Evolutionary conservation across 2,329 filamentous ascomycete species (phyloP), one percentile per base, ranked within the genome.

Genomic region (Akanthomyces muscarius): DNA sequence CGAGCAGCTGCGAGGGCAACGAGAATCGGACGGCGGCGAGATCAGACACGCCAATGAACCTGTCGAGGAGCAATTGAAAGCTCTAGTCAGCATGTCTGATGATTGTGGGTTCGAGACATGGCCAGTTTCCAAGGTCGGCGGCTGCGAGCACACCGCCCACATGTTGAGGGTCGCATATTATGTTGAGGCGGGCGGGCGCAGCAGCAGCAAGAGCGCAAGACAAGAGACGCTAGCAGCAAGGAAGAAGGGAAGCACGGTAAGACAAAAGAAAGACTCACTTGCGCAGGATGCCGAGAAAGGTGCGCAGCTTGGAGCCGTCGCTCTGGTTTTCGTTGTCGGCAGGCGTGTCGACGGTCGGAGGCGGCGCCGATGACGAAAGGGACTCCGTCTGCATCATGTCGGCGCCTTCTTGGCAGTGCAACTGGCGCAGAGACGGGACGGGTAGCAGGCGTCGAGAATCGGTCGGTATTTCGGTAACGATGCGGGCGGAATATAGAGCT

Each of bases 11-110:
- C 57, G 95, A 92, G 25, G 95, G 95, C 57, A 99, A 84, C 18
- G 94, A 98, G 80, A 99, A 99, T 69, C 95, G 90, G 66, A 98
- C 94, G 63, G 92, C 87, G 63, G 95, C 95, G 71, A 99, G 95
- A 77, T 99, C 95, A 68, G 93, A 83, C 63, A 99, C 95, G 69
- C 95, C 95, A 71, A 98, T 92, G 77, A 98, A 98, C 75, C 94
- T 96, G 76, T 62, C 14, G 28, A 65, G 64, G 65, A 63, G 62
- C 56, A 48, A 63, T 53, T 63, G n/a, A 30, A 50, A 48, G 8
- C 3, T 8, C 30, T 62, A 65, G 68, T 78, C 66, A 77, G 72
- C 63, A 30, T 64, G 55, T 41, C 59, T 48, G 25, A 11, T 56
- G 16, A 41, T 33, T 21, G 23, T 50, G 38, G 21, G 33, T 2